A percentile compares a stretch with the other conserved stretches of the same genome.
Conservation (phyloP, 2,329 filamentous ascomycete genomes). For the Ambrosiella beaveri region DNA sequence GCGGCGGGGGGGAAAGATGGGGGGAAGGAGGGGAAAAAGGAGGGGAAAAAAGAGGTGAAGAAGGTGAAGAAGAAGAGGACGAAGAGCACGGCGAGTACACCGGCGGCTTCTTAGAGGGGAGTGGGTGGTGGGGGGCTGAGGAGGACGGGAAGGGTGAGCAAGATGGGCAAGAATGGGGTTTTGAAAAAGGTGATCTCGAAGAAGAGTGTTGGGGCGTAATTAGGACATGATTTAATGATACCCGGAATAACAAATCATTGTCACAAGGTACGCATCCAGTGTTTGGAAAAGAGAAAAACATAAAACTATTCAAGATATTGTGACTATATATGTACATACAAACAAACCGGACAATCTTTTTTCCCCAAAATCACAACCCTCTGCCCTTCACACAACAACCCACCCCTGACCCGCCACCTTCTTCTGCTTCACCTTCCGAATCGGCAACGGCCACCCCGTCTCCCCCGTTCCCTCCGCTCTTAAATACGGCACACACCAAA, state of each 20-base stretch:
- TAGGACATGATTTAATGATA: background rate
- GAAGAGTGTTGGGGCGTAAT: background rate
- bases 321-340: background rate
- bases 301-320: background rate
- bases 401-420: constrained; percentile 58
- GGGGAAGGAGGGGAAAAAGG: constrained; percentile 19
- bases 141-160: background rate
- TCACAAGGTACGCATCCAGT: too few relatives aligned
- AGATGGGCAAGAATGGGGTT: too few relatives aligned
- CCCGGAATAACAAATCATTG: background rate
- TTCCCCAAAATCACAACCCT: background rate
- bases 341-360: background rate
- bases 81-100: background rate
- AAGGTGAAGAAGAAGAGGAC: constrained; percentile 1
- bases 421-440: constrained; percentile 68
- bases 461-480: constrained; percentile 48
- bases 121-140: background rate
- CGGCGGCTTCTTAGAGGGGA: background rate
- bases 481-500: constrained; percentile 67
- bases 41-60: constrained; percentile 16
- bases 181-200: background rate
- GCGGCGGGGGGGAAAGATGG: constrained; percentile 1
- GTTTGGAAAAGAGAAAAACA: background rate
- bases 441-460: constrained; percentile 68
- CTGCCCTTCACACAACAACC: constrained; percentile 38